Base-by-base conservation (phyloP, 139 green algal genomes). In the Nannochloris sp. region DNA sequence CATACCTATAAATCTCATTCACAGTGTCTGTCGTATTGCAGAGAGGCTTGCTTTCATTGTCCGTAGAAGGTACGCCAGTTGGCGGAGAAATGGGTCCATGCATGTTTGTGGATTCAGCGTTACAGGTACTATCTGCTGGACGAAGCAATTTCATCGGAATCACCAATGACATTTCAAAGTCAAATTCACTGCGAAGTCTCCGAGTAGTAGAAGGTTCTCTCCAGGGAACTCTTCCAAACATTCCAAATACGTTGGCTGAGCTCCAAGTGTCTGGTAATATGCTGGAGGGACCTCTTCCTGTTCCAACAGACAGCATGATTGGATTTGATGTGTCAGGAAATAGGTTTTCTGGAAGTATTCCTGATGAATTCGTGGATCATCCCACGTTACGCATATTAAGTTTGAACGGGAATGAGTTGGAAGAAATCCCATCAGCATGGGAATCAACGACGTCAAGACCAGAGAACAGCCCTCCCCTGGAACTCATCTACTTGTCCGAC, bases 241-340 rank as follows among this genome's bases (percentile, higher is more conserved):
- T 64, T 28, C 58, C 58, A 28, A 51, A 16, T 28, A 57, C 58
- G 11, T 29, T 64, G 25, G 58, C 56, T 17, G 56, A 25, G 14
- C 23, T 64, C 20, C 57, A 64, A 9, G n/a, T 64, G 12, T 49
- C 58, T 31, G 14, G 6, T n/a, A 64, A 49, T 31, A 17, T 14
- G 17, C 58, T 49, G 11, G 14, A 23, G 20, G 58, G 40, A 50
- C 6, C 17, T n/a, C 12, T 64, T 26, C 58, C 58, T 64, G 25
- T 5, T 51, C n/a, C 58, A n/a, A 16, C 58, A 17, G 43, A 64
- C 9, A 3, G 25, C 25, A 44, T 64, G 58, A 13, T 31, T 14
- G 56, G 12, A n/a, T 17, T 58, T 20, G 58, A 64, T 28, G 14
- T 53, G 17, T 64, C 58, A 17, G 14, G 56, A 9, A 64, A 64